phyloP scores from a whole-genome alignment of 139 green algal species.

The Mesotaenium endlicherianum region DNA sequence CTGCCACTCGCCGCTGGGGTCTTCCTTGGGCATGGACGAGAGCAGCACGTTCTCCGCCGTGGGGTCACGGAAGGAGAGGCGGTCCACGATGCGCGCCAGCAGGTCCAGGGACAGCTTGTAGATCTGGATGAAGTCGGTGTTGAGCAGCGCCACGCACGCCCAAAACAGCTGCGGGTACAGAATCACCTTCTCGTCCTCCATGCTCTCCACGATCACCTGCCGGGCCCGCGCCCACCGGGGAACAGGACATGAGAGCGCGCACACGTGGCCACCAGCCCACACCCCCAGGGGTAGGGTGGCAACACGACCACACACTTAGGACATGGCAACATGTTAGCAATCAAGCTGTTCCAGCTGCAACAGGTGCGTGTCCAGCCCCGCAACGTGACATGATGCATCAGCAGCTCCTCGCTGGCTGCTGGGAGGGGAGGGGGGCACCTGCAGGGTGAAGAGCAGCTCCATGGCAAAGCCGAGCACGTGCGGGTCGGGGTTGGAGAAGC shows the following conservation, averaged over 20 bases:
- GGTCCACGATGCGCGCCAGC: constrained; percentile 60
- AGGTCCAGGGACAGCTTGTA: constrained; percentile 61
- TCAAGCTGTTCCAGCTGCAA: too few relatives aligned
- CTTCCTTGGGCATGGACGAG: constrained; percentile 26
- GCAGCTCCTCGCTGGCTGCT: background rate
- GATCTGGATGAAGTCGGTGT: constrained; percentile 70
- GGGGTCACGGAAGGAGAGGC: constrained; percentile 61
- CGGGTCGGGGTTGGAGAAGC: constrained; percentile 56
- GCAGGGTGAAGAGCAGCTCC: constrained; percentile 60
- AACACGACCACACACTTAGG: too few relatives aligned
- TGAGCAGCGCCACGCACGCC: constrained; percentile 70
- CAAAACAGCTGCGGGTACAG: constrained; percentile 79
- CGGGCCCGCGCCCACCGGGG: too few relatives aligned
- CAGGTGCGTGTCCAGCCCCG: too few relatives aligned
- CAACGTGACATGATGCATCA: background rate
- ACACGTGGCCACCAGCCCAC: too few relatives aligned
- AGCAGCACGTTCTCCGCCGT: constrained; percentile 76
- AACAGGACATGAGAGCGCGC: too few relatives aligned
- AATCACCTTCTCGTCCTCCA: constrained; percentile 67
- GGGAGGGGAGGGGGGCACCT: constrained; percentile 19
- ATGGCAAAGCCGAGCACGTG: constrained; percentile 50
- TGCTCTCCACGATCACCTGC: constrained; percentile 55
- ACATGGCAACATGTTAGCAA: too few relatives aligned
- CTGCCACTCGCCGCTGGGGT: background rate
- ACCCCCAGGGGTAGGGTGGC: too few relatives aligned